phyloP scores from a whole-genome alignment of 1,284 basidiomycete genomes.

The Ganoderma meredithae region DNA sequence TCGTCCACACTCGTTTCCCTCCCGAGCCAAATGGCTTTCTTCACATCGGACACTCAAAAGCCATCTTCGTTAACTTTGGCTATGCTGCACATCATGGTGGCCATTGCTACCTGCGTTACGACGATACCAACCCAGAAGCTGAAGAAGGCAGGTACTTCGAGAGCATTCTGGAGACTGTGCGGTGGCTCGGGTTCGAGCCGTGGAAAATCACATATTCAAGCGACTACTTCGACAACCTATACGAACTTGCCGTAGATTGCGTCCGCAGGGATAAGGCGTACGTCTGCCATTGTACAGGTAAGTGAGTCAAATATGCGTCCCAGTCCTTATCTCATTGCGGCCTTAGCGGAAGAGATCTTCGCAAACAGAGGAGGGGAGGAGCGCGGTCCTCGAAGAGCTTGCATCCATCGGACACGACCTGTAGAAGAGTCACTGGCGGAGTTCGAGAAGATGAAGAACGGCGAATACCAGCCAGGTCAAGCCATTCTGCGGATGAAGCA shows the following conservation, averaged over 20 bases:
- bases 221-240: slow-evolving; percentile 93
- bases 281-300: slow-evolving; percentile 95
- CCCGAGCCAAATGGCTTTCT: slow-evolving; percentile 98
- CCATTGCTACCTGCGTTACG: slow-evolving; percentile 93
- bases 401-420: slow-evolving; percentile 86
- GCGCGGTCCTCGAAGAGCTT: slow-evolving; percentile 86
- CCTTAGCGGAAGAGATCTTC: slow-evolving; percentile 90
- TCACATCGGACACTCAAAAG: slow-evolving; percentile 98
- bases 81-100: slow-evolving; percentile 94
- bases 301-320: slow-evolving; percentile 7
- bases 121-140: slow-evolving; percentile 99
- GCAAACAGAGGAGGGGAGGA: slow-evolving; percentile 86
- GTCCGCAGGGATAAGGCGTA: slow-evolving; percentile 94
- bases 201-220: slow-evolving; percentile 99
- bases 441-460: slow-evolving; percentile 94
- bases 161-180: slow-evolving; percentile 93
- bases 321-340: not conserved
- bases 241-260: slow-evolving; percentile 91
- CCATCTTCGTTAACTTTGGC: slow-evolving; percentile 98
- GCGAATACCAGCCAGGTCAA: slow-evolving; percentile 89
- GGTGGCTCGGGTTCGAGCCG: slow-evolving; percentile 98
- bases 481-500: slow-evolving; percentile 98
- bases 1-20: slow-evolving; percentile 96
- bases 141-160: slow-evolving; percentile 97
- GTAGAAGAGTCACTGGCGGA: slow-evolving; percentile 86